These are phyloP conservation scores for Nicotiana otophora DNA, from an alignment of 257 asterid genomes.

Conservation along the genomic window DNA sequence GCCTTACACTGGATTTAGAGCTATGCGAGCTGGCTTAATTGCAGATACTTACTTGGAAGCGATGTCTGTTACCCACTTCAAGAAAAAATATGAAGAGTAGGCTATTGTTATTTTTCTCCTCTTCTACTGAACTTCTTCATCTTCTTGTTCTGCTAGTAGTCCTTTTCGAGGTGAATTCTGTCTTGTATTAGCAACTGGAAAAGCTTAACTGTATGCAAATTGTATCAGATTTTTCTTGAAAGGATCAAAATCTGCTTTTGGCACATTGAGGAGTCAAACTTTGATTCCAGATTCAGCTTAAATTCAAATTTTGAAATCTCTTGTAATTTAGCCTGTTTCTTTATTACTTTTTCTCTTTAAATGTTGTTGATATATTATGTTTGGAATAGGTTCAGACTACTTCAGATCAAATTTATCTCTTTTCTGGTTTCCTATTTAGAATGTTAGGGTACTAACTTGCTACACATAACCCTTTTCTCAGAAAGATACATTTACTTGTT, in stretches of 20 bases:
- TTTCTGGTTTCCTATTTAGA: neutral
- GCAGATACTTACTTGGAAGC: slow-evolving; percentile 98
- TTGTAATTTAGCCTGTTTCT: neutral
- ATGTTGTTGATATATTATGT: neutral
- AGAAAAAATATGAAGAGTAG: slow-evolving; percentile 97
- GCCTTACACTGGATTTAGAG: slow-evolving; percentile 94
- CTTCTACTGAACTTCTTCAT: neutral
- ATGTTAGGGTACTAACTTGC: neutral
- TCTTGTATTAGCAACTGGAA: neutral
- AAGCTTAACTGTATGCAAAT: neutral
- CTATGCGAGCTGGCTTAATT: slow-evolving; percentile 97
- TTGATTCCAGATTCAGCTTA: neutral
- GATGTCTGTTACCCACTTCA: slow-evolving; percentile 84
- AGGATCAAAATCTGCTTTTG: neutral
- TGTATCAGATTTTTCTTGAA: neutral
- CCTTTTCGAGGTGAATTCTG: neutral
- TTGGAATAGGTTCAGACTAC: neutral
- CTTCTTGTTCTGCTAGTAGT: neutral
- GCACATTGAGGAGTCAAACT: neutral
- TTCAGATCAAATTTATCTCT: neutral
- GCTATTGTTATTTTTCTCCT: slow-evolving; percentile 15
- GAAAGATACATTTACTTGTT: neutral
- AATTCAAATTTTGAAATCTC: neutral
- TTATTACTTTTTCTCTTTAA: neutral
- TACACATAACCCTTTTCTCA: neutral